Evolutionary conservation across 768 basidiomycete genomes (phyloP).

Genomic region (Russula sp.): DNA sequence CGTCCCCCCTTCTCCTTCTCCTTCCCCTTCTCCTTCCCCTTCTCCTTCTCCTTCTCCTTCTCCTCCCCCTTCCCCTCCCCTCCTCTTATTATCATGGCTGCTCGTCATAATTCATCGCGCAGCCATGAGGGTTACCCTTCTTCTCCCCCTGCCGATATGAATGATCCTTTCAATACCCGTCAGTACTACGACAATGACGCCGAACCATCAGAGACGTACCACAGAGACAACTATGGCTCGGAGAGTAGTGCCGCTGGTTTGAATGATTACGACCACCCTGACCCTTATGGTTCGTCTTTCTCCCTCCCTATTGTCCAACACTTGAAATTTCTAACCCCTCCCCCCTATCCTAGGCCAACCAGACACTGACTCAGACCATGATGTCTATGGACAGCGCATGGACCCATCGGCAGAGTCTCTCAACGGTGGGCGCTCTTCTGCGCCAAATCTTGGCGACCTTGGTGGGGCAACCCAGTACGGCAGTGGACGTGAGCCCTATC

Average conservation of each 20-base stretch:
- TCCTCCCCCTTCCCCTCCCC: neutral
- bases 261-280: conserved; percentile 53
- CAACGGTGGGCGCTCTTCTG: conserved; percentile 61
- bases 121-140: conserved; percentile 56
- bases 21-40: neutral
- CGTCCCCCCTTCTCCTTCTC: neutral
- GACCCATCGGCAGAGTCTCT: conserved; percentile 73
- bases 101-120: conserved; percentile 46
- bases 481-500: conserved; percentile 75
- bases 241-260: conserved; percentile 58
- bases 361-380: conserved; percentile 81
- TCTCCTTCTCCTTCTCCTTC: neutral
- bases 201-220: conserved; percentile 55
- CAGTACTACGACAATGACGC: conserved; percentile 69
- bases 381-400: conserved; percentile 60
- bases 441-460: conserved; percentile 66
- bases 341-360: conserved; percentile 44
- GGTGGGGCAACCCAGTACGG: conserved; percentile 34
- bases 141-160: conserved; percentile 52
- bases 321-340: neutral
- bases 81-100: conserved; percentile 32
- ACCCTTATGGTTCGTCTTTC: conserved; percentile 39
- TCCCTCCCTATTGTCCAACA: neutral
- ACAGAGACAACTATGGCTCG: conserved; percentile 61
- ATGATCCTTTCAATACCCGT: conserved; percentile 54